Evolutionary conservation across 768 basidiomycete species (phyloP), one percentile per base, ranked within the genome.

Genomic region (Kwoniella dendrophila): DNA sequence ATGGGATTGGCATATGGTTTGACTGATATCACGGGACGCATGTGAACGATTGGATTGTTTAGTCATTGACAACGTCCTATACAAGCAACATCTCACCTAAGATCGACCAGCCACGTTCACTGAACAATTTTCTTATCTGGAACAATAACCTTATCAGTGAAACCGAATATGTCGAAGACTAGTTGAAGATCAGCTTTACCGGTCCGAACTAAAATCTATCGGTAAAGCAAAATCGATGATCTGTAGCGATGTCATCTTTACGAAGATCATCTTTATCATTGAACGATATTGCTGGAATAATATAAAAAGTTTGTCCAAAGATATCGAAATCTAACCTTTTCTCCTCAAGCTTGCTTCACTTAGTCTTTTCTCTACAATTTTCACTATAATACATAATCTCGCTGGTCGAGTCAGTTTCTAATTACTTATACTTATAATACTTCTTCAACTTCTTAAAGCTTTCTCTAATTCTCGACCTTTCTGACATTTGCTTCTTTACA

Each of bases 61-160:
- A 14, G 41, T 14, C 41, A 20, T n/a, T 14, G 41, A n/a, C 18
- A 11, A 36, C 34, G 16, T 8, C 16, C 16, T 26, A 63, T 64
- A n/a, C 61, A 64, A 44, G 47, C 44, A 12, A 38, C 67, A 59
- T 32, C n/a, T 36, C 44, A 41, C n/a, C 38, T 64, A 33, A 61
- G 57, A 24, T 44, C 64, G 29, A 56, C 56, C 41, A 43, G 41
- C 43, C 43, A 44, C 43, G 12, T 18, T 22, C 20, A 44, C 5
- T 44, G 4, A 22, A 10, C 24, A 32, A 51, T 30, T 14, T 14
- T 48, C 58, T 26, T 30, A 51, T 22, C 41, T 47, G 4, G 26
- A 1, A 30, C 18, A 43, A 8, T 5, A 12, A 43, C 32, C 40
- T 62, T 33, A 54, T 44, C 40, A 56, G 6, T 56, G 55, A 56